Evolutionary conservation across 768 basidiomycete species (phyloP).

Genomic region (Boletus tomentosulus): DNA sequence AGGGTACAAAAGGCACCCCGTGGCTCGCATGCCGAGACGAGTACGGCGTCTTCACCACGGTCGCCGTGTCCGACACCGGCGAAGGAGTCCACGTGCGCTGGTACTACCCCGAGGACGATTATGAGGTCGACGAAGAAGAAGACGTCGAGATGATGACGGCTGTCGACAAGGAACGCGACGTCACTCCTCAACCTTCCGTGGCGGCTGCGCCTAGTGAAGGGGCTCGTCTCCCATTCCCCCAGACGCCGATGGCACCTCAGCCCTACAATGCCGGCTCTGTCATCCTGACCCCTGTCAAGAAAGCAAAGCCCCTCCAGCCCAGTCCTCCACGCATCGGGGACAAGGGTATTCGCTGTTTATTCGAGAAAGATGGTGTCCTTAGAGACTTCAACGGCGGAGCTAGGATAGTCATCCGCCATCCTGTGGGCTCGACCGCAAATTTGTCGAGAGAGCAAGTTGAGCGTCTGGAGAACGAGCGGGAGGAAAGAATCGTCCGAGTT

Average conservation of each 20-base stretch:
- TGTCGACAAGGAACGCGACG: constrained; percentile 15
- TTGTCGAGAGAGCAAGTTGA: constrained; percentile 26
- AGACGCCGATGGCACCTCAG: constrained; percentile 18
- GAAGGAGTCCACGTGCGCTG: constrained; percentile 19
- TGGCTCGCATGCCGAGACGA: constrained; percentile 21
- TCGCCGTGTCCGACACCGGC: constrained; percentile 20
- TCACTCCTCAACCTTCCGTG: constrained; percentile 8
- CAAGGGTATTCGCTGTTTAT: constrained; percentile 22
- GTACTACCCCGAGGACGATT: constrained; percentile 12
- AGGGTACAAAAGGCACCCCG: background rate
- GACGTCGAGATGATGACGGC: constrained; percentile 9
- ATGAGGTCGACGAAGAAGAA: constrained; percentile 6
- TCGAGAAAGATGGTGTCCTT: constrained; percentile 10
- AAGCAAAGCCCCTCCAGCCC: constrained; percentile 21
- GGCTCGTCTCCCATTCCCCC: constrained; percentile 5
- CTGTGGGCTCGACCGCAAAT: constrained; percentile 20
- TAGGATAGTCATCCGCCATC: constrained; percentile 21
- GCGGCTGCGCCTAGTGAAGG: background rate
- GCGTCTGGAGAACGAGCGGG: constrained; percentile 11
- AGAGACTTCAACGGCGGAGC: constrained; percentile 9
- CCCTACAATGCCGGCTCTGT: constrained; percentile 31
- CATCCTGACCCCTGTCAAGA: constrained; percentile 28
- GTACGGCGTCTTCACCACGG: constrained; percentile 5
- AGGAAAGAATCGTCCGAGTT: constrained; percentile 1
- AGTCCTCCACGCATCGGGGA: constrained; percentile 29